Base-by-base conservation (phyloP, 108 stramenopile genomes). In the Asterionellopsis glacialis region DNA sequence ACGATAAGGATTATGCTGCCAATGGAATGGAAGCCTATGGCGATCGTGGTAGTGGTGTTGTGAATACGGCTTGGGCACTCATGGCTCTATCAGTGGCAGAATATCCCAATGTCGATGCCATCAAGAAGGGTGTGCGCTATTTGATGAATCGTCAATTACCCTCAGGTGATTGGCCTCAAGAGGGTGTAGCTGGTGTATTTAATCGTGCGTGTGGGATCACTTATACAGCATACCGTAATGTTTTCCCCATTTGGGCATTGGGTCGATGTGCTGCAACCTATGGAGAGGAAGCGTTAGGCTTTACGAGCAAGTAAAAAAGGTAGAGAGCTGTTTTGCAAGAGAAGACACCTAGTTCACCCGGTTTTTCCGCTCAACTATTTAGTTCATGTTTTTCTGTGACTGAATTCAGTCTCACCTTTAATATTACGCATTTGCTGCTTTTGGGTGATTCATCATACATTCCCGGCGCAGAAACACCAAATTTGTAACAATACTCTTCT, bases 241-340 rank as follows among this genome's bases (percentile, higher is more conserved):
- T 98, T 12, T 99, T 98, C 75, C 97, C 98, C 44, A 91, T 99
- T 60, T 99, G 98, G 98, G 98, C 98, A 5, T 72, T 99, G 48
- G 96, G 94, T 42, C 83, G 95, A 51, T 99, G 90, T 55, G 60
- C 55, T 57, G 80, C 71, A 23, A 68, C 68, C 0, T 91, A 87
- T 55, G 87, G 90, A 50, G 72, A 76, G 33, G 33, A 33, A 33
- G 33, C 33, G 7, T 33, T 33, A 33, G 33, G 33, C 5, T 33
- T 33, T 33, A 33, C 33, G n/a, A n/a, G n/a, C n/a, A n/a, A n/a
- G n/a, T n/a, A n/a, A n/a, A n/a, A n/a, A n/a, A n/a, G n/a, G n/a
- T n/a, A n/a, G n/a, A n/a, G n/a, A n/a, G n/a, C n/a, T n/a, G n/a
- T n/a, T n/a, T n/a, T n/a, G n/a, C n/a, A n/a, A n/a, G n/a, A n/a